A percentile compares a stretch with the other conserved stretches of the same genome.
Conservation (phyloP, 2,329 filamentous ascomycete genomes). For the Fusarium longipes region DNA sequence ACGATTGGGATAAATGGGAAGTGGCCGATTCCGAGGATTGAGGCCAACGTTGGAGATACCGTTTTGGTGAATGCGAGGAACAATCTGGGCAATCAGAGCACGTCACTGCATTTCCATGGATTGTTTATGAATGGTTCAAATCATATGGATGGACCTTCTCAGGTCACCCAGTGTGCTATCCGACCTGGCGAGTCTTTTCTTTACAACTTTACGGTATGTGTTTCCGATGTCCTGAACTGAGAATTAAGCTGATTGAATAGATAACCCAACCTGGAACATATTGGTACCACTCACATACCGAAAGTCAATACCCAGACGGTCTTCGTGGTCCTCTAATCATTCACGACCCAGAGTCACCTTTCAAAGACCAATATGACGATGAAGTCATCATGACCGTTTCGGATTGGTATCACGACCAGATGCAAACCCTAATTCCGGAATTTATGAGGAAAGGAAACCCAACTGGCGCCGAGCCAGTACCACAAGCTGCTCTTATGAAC, state of each 20-base stretch:
- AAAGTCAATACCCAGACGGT: constrained; percentile 77
- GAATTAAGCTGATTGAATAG: constrained; percentile 48
- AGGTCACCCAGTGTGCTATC: constrained; percentile 76
- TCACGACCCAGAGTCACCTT: constrained; percentile 70
- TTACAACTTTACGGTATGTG: constrained; percentile 73
- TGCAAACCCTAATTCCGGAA: constrained; percentile 57
- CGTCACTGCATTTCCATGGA: constrained; percentile 77
- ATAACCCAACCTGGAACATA: constrained; percentile 76
- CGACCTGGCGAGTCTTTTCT: constrained; percentile 72
- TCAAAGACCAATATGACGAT: constrained; percentile 67
- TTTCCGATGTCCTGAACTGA: accelerated
- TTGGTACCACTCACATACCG: constrained; percentile 80
- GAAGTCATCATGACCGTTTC: constrained; percentile 75
- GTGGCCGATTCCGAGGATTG: constrained; percentile 78
- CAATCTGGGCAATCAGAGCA: constrained; percentile 69
- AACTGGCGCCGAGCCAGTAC: constrained; percentile 72
- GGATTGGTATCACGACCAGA: constrained; percentile 76
- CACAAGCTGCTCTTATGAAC: constrained; percentile 76
- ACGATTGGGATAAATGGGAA: constrained; percentile 80
- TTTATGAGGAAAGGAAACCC: constrained; percentile 67
- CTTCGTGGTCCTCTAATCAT: constrained; percentile 73
- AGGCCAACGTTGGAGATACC: constrained; percentile 70
- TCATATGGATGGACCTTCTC: constrained; percentile 76
- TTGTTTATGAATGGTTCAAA: constrained; percentile 74
- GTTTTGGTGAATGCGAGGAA: constrained; percentile 70